A percentile compares a stretch with the other conserved stretches of the same genome.
These are phyloP conservation scores for Wickerhamiella hasegawae DNA, from an alignment of 805 yeast genomes.

Conservation along the genomic window DNA sequence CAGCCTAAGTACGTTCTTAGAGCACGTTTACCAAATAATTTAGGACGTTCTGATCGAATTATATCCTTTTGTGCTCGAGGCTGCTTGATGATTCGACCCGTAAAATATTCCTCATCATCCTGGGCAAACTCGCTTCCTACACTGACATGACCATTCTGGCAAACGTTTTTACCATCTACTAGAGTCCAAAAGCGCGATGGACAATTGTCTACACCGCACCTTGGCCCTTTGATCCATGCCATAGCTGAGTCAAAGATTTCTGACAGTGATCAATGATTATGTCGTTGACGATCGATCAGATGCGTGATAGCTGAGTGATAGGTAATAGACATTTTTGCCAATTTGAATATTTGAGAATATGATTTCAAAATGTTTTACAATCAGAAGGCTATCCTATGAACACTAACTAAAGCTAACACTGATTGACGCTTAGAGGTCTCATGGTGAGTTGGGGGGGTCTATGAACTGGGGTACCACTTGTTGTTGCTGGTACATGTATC, in stretches of 20 bases:
- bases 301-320: not conserved
- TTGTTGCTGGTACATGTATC: not conserved
- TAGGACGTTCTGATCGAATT: too few species aligned
- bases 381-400: not conserved
- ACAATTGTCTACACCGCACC: slow-evolving; percentile 87
- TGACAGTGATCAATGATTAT: not conserved
- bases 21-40: slow-evolving; percentile 7
- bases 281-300: not conserved
- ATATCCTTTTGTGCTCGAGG: too few species aligned
- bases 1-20: not conserved
- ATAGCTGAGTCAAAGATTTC: not conserved
- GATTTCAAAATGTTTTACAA: not conserved
- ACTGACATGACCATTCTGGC: slow-evolving; percentile 82
- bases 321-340: not conserved
- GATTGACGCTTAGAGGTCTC: not conserved
- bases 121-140: slow-evolving; percentile 54
- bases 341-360: not conserved
- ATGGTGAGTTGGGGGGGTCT: not conserved
- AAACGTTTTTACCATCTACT: slow-evolving; percentile 63
- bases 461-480: not conserved
- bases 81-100: slow-evolving; percentile 14
- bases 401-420: not conserved
- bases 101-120: slow-evolving; percentile 22
- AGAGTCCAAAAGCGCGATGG: slow-evolving; percentile 58
- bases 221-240: slow-evolving; percentile 50